Evolutionary conservation across 192 early-diverging fungal genomes (phyloP), one percentile per base, ranked within the genome.

Genomic region (Rhizoclosmatium globosum): DNA sequence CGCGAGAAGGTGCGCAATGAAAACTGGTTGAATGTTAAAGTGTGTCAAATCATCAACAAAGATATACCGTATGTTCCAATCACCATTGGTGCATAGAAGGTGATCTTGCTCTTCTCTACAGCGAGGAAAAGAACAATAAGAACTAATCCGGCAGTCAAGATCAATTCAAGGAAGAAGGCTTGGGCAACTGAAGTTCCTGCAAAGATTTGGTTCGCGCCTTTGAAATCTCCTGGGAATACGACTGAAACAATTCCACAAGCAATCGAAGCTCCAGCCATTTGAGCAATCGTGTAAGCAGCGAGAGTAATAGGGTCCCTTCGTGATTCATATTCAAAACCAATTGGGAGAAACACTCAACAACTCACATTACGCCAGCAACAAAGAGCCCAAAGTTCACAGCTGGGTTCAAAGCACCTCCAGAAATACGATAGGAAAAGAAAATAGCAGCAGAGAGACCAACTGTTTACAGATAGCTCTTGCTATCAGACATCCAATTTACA

Each of bases 351-450:
- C 47, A 11, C 9, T 4, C 3, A 77, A 76, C 74, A 6, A 50
- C 47, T 68, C 42, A 77, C 71, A 80, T 80, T 42, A 67, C 72
- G 41, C 79, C 79, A 59, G 84, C 83, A 50, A 90, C 79, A 53
- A 91, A 62, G n/a, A 92, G 83, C 23, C 85, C 83, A 11, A 93
- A 68, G n/a, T 88, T 83, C 39, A 93, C 84, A 13, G 91, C 89
- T 3, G 92, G 91, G 75, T 93, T 93, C 68, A 93, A 83, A 11
- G 84, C 84, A 7, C 91, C 87, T n/a, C 91, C 91, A 7, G 87
- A 91, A 62, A 91, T 86, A 15, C 85, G 82, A 64, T 85, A 86
- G 11, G 72, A 17, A 74, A 79, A 69, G 50, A 65, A 68, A 58
- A 78, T 61, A 71, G 62, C 53, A 61, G 44, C 78, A 71, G 47